Conservation (phyloP, 495 filamentous ascomycete genomes). For the Daldinia bambusicola region DNA sequence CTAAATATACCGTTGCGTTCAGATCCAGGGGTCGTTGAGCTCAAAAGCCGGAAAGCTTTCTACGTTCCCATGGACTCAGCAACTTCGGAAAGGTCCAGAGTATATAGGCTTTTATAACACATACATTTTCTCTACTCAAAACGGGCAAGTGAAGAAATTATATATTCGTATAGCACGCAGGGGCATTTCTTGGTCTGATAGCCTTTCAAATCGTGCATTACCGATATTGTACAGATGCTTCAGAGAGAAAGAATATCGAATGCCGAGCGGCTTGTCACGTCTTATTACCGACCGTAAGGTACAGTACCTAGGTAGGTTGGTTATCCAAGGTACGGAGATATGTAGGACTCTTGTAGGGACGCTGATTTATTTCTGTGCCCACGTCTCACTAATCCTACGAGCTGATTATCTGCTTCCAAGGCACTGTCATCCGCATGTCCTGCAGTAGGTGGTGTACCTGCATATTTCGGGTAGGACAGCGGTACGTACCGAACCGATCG, state of each 20-base stretch:
- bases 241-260: not conserved
- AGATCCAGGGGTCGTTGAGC: too few species aligned
- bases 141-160: not conserved
- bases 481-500: constrained; percentile 17
- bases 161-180: not conserved
- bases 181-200: not conserved
- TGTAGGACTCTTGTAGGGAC: not conserved
- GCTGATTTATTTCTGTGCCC: not conserved
- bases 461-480: constrained; percentile 5
- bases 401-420: constrained; percentile 4
- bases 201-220: not conserved
- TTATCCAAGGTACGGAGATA: too few species aligned
- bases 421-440: not conserved
- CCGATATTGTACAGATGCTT: not conserved
- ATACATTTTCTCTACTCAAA: not conserved
- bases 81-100: too few species aligned
- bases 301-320: too few species aligned
- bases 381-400: not conserved
- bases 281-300: not conserved
- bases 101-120: not conserved
- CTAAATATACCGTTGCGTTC: too few species aligned
- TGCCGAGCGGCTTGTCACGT: not conserved
- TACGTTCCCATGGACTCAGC: too few species aligned
- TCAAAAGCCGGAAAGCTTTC: too few species aligned
- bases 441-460: not conserved